Base-by-base conservation (phyloP, 164 flowering plant species). In the Vitis riparia region DNA sequence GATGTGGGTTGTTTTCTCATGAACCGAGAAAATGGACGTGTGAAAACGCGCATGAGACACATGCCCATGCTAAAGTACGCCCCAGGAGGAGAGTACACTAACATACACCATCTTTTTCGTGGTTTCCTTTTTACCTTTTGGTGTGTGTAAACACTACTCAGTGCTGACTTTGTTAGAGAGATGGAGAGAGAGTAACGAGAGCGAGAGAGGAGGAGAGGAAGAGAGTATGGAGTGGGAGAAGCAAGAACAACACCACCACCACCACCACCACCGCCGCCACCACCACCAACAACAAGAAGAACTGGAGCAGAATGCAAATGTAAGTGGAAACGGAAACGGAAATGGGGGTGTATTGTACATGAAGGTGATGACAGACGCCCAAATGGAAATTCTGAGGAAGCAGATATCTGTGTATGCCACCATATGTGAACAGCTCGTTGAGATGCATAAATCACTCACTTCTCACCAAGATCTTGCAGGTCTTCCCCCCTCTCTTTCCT, bases 341-440 rank as follows among this genome's bases (percentile, higher is more conserved):
- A 37, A 37, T 37, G 75, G 66, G 3, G 71, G 73, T 49, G 68
- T 67, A 55, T 16, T 79, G 82, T 86, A 81, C 49, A 91, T 88
- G 71, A 89, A 91, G 68, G 96, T 92, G 49, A 91, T 92, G 96
- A 92, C 96, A 3, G 98, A 92, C 30, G 97, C 91, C 73, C 98
- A 92, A 65, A 75, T 92, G 80, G 96, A 92, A 57, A 78, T 92
- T 56, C 83, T 92, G 0, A 66, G 93, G 14, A 80, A 76, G 68
- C 98, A 92, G 74, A 92, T 92, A 62, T 87, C 94, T 29, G 82
- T 84, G 37, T 92, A 92, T 65, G 91, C 93, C 53, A 73, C 92
- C 81, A 90, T 92, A 48, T 91, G 93, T 65, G 93, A 92, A 55
- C 88, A 88, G 71, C 91, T 92, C n/a, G 91, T 92, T 47, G 91